A percentile compares a stretch with the other conserved stretches of the same genome.
Evolutionary conservation across 371 early-diverging fungal species (phyloP).

Genomic region (Astathelohania contejeani): DNA sequence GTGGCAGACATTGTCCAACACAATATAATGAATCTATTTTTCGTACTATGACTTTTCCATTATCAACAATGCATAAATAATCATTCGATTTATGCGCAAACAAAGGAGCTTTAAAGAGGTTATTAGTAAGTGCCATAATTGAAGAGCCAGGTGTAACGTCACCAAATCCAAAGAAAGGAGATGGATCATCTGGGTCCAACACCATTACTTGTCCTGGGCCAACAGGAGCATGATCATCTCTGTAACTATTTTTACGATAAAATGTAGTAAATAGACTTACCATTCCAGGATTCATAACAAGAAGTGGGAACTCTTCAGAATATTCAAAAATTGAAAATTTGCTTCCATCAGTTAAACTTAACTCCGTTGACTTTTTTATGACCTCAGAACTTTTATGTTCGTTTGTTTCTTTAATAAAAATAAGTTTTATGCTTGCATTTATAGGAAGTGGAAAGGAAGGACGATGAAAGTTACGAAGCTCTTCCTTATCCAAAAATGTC

Average conservation of each 20-base stretch:
- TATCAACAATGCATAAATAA: not conserved
- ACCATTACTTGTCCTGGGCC: constrained; percentile 50
- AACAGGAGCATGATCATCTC: constrained; percentile 36
- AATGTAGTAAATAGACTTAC: constrained; percentile 80
- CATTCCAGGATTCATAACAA: constrained; percentile 87
- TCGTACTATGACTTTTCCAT: constrained; percentile 61
- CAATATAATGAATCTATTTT: constrained; percentile 66
- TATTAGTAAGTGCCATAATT: constrained; percentile 72
- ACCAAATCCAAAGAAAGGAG: constrained; percentile 70
- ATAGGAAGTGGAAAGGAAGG: constrained; percentile 60
- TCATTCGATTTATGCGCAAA: constrained; percentile 61
- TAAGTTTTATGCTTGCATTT: constrained; percentile 39
- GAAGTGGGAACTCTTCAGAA: constrained; percentile 87
- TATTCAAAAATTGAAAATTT: constrained; percentile 78
- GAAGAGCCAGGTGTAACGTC: constrained; percentile 76
- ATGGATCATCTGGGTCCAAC: constrained; percentile 76
- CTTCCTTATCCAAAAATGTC: constrained; percentile 64
- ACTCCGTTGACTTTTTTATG: constrained; percentile 63
- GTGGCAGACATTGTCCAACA: constrained; percentile 89
- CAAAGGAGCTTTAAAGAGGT: constrained; percentile 81
- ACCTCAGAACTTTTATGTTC: constrained; percentile 55
- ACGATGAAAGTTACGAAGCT: constrained; percentile 78
- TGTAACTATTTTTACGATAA: constrained; percentile 62
- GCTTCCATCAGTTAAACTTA: constrained; percentile 69
- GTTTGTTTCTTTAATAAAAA: constrained; percentile 1